Percentiles rank a stretch among this genome's conserved stretches.
Evolutionary conservation across 371 early-diverging fungal genomes (phyloP).

Genomic region (Mortierella sp.): DNA sequence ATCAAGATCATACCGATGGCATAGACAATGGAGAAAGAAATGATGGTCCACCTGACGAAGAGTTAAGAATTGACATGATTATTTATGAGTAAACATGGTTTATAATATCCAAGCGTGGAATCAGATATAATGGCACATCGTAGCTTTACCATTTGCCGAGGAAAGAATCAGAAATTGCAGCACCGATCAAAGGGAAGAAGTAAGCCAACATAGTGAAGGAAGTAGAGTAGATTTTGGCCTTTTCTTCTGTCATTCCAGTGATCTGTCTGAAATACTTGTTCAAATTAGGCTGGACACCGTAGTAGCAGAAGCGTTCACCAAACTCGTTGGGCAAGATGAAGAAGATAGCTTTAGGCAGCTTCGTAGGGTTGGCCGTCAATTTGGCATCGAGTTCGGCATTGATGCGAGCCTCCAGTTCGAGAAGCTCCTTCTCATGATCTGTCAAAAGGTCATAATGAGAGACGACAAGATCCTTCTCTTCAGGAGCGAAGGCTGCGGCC

Average conservation of each 20-base stretch:
- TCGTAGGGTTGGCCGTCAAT: constrained; percentile 52
- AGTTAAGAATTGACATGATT: neutral
- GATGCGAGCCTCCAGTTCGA: constrained; percentile 54
- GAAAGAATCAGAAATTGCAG: constrained; percentile 73
- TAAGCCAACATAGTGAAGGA: constrained; percentile 70
- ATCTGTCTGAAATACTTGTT: constrained; percentile 48
- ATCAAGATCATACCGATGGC: constrained; percentile 59
- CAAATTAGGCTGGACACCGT: constrained; percentile 57
- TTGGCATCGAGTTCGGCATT: constrained; percentile 56
- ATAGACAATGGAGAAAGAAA: constrained; percentile 68
- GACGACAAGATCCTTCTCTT: constrained; percentile 31
- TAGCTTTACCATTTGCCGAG: constrained; percentile 68
- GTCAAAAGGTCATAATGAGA: constrained; percentile 61
- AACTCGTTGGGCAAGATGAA: constrained; percentile 64
- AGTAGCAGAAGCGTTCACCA: constrained; percentile 60
- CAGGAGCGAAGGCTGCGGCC: constrained; percentile 9
- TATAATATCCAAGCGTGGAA: neutral
- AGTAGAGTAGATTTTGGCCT: constrained; percentile 56
- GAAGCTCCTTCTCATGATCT: constrained; percentile 52
- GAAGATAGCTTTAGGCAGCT: constrained; percentile 57
- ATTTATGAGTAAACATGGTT: too few relatives aligned
- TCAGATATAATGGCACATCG: neutral
- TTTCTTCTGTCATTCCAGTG: constrained; percentile 23
- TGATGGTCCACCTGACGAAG: constrained; percentile 64
- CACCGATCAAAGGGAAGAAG: constrained; percentile 75